Base-by-base conservation (phyloP, 2,329 filamentous ascomycete genomes). In the Fusarium sp. region DNA sequence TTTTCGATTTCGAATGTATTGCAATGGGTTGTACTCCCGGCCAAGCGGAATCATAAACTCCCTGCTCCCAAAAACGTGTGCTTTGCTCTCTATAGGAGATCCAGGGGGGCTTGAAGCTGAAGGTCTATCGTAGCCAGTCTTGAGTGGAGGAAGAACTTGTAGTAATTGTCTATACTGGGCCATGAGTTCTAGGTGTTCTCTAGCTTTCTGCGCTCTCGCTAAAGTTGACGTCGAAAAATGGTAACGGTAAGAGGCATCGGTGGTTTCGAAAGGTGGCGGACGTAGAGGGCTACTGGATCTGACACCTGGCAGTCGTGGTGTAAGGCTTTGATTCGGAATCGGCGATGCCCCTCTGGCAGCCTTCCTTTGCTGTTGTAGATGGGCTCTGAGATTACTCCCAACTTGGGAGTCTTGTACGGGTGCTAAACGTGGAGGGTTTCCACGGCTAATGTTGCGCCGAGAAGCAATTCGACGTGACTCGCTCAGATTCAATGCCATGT, bases 1-100 rank as follows among this genome's bases (percentile, higher is more conserved):
- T 78, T 95, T 95, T 50, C 95, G 89, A 78, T 99, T 98, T 23
- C 96, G 91, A 60, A 98, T 92, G 74, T 94, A 94, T 80, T 98
- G 96, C 27, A 99, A 82, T 7, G 95, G 96, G 78, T 99, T 97
- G 79, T 98, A 98, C 4, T 85, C 83, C 56, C 95, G 90, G 7
- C 92, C 92, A 11, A 91, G 80, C 63, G 73, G 82, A 54, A 69
- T 80, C 79, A 59, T 79, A 66, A 63, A 79, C 57, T 74, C 83
- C 35, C 71, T 62, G 7, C 66, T 70, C 23, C 70, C 70, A 46
- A 74, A 74, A 8, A 57, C 71, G 33, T 65, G 82, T 72, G 50
- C 82, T 76, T 68, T 82, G 27, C 67, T 73, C 56, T 71, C 64
- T 42, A 76, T 69, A 27, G 85, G 83, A 12, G 86, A 85, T 0